Evolutionary conservation across 2,329 filamentous ascomycete genomes (phyloP).

Genomic region (Neophaeococcomyces mojaviensis): DNA sequence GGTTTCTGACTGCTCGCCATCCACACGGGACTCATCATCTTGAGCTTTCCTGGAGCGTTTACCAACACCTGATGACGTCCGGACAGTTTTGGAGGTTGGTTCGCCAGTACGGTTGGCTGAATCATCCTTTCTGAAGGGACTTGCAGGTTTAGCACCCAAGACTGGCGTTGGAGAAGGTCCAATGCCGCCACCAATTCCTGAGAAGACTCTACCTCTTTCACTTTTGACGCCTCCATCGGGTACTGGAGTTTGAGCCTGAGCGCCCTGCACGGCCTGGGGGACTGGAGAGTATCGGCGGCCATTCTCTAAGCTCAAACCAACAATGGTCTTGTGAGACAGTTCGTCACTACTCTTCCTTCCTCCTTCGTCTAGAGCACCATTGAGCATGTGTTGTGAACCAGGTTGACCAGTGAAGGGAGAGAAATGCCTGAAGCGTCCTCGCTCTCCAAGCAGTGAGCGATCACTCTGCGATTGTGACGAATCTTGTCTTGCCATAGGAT

Average conservation of each 20-base stretch:
- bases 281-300: slow-evolving; percentile 79
- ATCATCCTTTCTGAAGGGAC: slow-evolving; percentile 47
- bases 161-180: slow-evolving; percentile 41
- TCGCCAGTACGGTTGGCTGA: slow-evolving; percentile 36
- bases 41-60: slow-evolving; percentile 62
- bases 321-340: slow-evolving; percentile 57
- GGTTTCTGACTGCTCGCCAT: slow-evolving; percentile 51
- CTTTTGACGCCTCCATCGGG: slow-evolving; percentile 89
- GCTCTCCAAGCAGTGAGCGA: slow-evolving; percentile 20
- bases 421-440: slow-evolving; percentile 27
- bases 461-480: slow-evolving; percentile 23
- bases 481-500: slow-evolving; percentile 21
- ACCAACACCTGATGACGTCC: slow-evolving; percentile 42
- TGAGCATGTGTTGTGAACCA: slow-evolving; percentile 24
- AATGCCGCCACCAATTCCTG: slow-evolving; percentile 72
- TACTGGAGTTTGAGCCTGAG: slow-evolving; percentile 70
- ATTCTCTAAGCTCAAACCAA: slow-evolving; percentile 66
- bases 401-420: slow-evolving; percentile 30
- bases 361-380: slow-evolving; percentile 30
- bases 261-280: slow-evolving; percentile 88
- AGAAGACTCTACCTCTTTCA: slow-evolving; percentile 91
- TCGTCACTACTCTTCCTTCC: slow-evolving; percentile 46
- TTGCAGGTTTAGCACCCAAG: slow-evolving; percentile 27
- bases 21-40: slow-evolving; percentile 63
- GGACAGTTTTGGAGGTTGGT: slow-evolving; percentile 31